phyloP scores from a whole-genome alignment of 495 filamentous ascomycete species.

The Trichoderma parareesei region DNA sequence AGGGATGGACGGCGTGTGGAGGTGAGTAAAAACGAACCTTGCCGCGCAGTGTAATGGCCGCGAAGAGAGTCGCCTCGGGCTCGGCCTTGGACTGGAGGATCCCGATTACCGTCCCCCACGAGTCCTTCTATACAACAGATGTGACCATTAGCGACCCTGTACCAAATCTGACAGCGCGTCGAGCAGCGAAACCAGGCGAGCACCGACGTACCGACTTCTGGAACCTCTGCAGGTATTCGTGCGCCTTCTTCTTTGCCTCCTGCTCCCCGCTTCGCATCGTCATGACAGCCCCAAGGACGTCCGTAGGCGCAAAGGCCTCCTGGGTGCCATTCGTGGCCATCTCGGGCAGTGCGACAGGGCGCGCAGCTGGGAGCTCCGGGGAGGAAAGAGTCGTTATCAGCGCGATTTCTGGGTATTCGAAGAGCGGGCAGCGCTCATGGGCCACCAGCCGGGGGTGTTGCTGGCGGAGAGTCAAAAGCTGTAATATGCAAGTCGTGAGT shows the following conservation, averaged over 20 bases:
- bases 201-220: conserved; percentile 86
- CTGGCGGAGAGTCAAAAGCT: not conserved
- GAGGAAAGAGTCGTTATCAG: not conserved
- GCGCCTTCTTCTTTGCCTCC: conserved; percentile 78
- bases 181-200: not conserved
- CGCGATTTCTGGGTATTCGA: not conserved
- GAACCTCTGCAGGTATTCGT: conserved; percentile 86
- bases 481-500: not conserved
- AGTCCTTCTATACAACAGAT: conserved; percentile 54
- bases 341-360: conserved; percentile 19
- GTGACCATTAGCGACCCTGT: conserved; percentile 12
- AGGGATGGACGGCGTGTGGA: not conserved
- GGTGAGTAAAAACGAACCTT: conserved; percentile 53
- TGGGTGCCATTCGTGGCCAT: conserved; percentile 65
- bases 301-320: conserved; percentile 62
- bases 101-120: conserved; percentile 80
- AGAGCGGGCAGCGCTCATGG: not conserved
- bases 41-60: conserved; percentile 92
- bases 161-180: not conserved
- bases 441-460: not conserved
- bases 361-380: not conserved
- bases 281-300: conserved; percentile 73
- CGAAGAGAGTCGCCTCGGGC: conserved; percentile 84
- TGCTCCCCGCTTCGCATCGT: conserved; percentile 85
- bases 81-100: conserved; percentile 72